Base-by-base conservation (phyloP, 306 rosid genomes). In the Hippophae rhamnoides region DNA sequence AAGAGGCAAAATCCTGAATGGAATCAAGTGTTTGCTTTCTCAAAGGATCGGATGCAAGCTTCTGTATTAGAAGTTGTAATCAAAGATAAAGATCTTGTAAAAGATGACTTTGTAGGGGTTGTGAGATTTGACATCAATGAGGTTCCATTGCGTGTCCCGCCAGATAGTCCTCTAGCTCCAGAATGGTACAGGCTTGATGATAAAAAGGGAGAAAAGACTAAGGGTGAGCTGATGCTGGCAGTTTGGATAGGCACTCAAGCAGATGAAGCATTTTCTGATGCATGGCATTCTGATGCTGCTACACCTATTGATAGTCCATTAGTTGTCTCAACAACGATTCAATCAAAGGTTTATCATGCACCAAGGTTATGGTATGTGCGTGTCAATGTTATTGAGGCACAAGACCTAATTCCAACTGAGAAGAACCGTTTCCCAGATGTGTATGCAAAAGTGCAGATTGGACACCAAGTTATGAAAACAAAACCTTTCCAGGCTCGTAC, bases 181-280 rank as follows among this genome's bases (percentile, higher is more conserved):
- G 94, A 87, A 51, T 90, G 97, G 97, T 82, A 84, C 55, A 66
- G 95, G 7, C 84, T 90, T 11, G 81, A 66, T 56, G 88, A 86
- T 59, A 82, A 82, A 71, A 90, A 84, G 27, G 82, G 90, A 7
- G 90, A 90, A 41, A 90, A 84, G 75, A 64, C 77, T 52, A 82
- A 84, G 57, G 88, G 95, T 41, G 97, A 90, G 75, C 63, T 90
- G 42, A 90, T 90, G 97, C 84, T 86, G 18, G 95, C 94, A 13
- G 88, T 90, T n/a, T 86, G 95, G 95, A 74, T 90, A 68, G 97
- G 97, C 10, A 90, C 95, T 7, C 95, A 90, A 75, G 95, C 95
- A 23, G 95, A 90, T 54, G 95, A 90, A 61, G 82, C 97, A 0
- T 90, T 89, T 62, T 77, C 93, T 23, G 94, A 90, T 68, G 88